Base-by-base conservation (phyloP, 441 rosid genomes). In the Omphalea diandra region DNA sequence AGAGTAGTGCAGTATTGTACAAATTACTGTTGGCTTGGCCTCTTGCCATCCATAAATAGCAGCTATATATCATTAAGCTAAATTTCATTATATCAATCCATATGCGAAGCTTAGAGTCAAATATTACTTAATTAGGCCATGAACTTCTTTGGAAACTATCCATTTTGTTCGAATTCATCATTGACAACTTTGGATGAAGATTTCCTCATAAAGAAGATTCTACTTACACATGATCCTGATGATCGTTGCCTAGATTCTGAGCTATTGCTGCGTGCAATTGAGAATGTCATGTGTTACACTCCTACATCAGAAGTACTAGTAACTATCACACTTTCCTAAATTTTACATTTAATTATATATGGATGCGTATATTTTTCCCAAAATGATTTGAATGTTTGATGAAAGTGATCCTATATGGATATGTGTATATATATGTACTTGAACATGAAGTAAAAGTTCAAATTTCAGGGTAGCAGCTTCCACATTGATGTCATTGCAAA, bases 211-310 rank as follows among this genome's bases (percentile, higher is more conserved):
- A 83, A 73, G 74, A 83, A 81, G 73, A 84, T 93, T 64, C 82
- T 88, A 55, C 76, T 84, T 29, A 68, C 79, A 73, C 96, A 90
- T 83, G 97, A 87, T 64, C 94, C 94, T 35, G 97, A 90, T 67
- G 89, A 87, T 7, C 90, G 91, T 33, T 69, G 78, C 68, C 75
- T 90, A 53, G 94, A 93, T 76, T 82, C 93, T 18, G 84, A 80
- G 76, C 77, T 57, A 72, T 71, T 90, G 72, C 85, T 90, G 68
- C 69, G 75, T 35, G 90, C 86, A 61, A 72, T 79, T 27, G 89
- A 93, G 85, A 82, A 83, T 70, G 69, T 85, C 76, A 76, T 90
- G 70, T 70, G 73, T 61, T 74, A 75, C 72, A 81, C 85, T 53
- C 54, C 87, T 44, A 18, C 81, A 62, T 73, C 68, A 38, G 78